phyloP scores from a whole-genome alignment of 768 basidiomycete species.

The Leccinum imitatum region DNA sequence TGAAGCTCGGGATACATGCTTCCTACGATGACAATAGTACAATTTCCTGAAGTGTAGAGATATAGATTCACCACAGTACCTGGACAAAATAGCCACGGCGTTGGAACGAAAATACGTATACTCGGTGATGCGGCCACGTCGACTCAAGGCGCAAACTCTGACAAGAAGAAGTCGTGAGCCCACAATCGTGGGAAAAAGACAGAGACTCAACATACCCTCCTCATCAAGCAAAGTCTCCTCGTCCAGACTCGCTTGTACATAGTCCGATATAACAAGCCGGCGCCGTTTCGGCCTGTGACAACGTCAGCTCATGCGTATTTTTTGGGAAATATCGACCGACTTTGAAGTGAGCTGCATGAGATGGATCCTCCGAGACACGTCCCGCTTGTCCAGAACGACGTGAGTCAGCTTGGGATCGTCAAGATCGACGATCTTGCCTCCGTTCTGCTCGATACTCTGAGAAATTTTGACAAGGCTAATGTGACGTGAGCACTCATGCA shows the following conservation, averaged over 20 bases:
- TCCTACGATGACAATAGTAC: too few relatives aligned
- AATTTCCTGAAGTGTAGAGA: too few relatives aligned
- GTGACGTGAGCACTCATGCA: background rate
- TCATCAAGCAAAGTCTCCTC: constrained; percentile 83
- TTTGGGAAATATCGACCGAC: constrained; percentile 41
- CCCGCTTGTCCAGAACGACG: constrained; percentile 79
- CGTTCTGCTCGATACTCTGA: constrained; percentile 59
- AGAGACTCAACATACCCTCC: constrained; percentile 48
- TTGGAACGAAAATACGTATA: too few relatives aligned
- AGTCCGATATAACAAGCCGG: constrained; percentile 75
- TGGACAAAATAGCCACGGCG: background rate
- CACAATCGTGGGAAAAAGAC: background rate
- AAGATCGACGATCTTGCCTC: constrained; percentile 69
- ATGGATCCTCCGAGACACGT: constrained; percentile 67
- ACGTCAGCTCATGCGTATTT: constrained; percentile 9
- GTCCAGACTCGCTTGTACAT: constrained; percentile 76
- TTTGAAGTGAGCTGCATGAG: constrained; percentile 70
- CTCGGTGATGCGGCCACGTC: background rate
- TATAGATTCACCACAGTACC: too few relatives aligned
- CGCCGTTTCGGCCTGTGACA: constrained; percentile 71
- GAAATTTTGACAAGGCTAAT: constrained; percentile 56
- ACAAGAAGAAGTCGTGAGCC: background rate
- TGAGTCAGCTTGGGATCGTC: constrained; percentile 83
- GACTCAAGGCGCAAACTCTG: background rate
- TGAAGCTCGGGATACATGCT: too few relatives aligned